phyloP scores from a whole-genome alignment of 2,329 filamentous ascomycete genomes.

The Epichloe amarillans region DNA sequence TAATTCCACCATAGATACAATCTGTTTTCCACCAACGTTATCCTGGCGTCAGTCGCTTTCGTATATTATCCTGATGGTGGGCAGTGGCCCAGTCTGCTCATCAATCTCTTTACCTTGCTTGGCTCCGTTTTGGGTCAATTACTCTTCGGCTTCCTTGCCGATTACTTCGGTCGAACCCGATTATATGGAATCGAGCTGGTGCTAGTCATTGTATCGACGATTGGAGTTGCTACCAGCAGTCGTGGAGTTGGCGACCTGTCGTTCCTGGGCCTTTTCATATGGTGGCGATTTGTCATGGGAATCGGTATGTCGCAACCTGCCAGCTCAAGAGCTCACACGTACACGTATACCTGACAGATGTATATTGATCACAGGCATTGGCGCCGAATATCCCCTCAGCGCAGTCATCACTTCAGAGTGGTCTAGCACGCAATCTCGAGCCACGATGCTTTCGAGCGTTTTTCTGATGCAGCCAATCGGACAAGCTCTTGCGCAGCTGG shows the following conservation, averaged over 20 bases:
- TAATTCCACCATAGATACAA: conserved; percentile 28
- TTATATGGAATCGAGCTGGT: conserved; percentile 43
- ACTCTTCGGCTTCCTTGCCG: conserved; percentile 39
- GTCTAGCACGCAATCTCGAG: conserved; percentile 46
- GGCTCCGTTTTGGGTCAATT: conserved; percentile 40
- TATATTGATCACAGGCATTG: conserved; percentile 34
- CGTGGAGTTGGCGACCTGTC: conserved; percentile 35
- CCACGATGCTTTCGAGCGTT: conserved; percentile 54
- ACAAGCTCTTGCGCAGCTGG: conserved; percentile 50
- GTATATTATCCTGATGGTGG: conserved; percentile 36
- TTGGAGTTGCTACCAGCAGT: conserved; percentile 40
- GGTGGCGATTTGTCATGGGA: conserved; percentile 43
- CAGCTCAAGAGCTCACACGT: not conserved
- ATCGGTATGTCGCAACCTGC: conserved; percentile 23
- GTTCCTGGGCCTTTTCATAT: conserved; percentile 36
- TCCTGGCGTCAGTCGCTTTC: conserved; percentile 37
- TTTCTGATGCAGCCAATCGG: conserved; percentile 59
- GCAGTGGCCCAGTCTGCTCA: conserved; percentile 31
- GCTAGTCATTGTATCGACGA: conserved; percentile 43
- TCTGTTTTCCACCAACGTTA: conserved; percentile 41
- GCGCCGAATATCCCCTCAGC: conserved; percentile 54
- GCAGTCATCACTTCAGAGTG: conserved; percentile 58
- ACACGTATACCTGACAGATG: not conserved
- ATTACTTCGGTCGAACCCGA: conserved; percentile 39
- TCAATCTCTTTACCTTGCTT: conserved; percentile 38